phyloP scores from a whole-genome alignment of 495 filamentous ascomycete genomes.

The Parathielavia hyrcaniae region DNA sequence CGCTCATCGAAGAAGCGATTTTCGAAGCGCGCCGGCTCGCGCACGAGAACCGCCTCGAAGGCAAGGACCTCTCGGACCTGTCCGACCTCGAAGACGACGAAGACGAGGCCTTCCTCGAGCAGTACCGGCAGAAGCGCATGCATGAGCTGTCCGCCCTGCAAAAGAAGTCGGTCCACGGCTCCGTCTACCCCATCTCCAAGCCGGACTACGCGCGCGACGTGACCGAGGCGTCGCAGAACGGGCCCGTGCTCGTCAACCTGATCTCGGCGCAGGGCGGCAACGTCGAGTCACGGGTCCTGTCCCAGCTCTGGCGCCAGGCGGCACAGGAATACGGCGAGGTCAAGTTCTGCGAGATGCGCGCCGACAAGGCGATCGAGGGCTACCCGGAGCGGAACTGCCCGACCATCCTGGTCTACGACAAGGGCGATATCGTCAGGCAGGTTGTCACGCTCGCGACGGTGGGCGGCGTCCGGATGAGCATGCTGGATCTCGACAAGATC shows the following conservation, averaged over 20 bases:
- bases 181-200: slow-evolving; percentile 90
- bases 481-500: slow-evolving; percentile 61
- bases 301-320: slow-evolving; percentile 79
- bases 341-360: slow-evolving; percentile 96
- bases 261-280: slow-evolving; percentile 67
- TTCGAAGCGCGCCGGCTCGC: slow-evolving; percentile 70
- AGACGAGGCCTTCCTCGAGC: slow-evolving; percentile 83
- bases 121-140: slow-evolving; percentile 79
- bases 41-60: slow-evolving; percentile 84
- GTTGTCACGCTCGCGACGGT: slow-evolving; percentile 78
- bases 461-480: slow-evolving; percentile 59
- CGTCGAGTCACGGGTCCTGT: slow-evolving; percentile 71
- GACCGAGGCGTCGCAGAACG: slow-evolving; percentile 75
- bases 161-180: slow-evolving; percentile 70
- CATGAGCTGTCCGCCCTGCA: slow-evolving; percentile 69
- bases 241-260: slow-evolving; percentile 75
- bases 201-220: slow-evolving; percentile 86
- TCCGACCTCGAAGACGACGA: slow-evolving; percentile 87
- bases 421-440: slow-evolving; percentile 86
- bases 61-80: slow-evolving; percentile 88
- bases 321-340: slow-evolving; percentile 81
- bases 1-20: slow-evolving; percentile 93
- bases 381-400: slow-evolving; percentile 94
- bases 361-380: slow-evolving; percentile 88
- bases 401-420: slow-evolving; percentile 85